phyloP scores from a whole-genome alignment of 495 filamentous ascomycete species.

The Massariosphaeria phaeospora region DNA sequence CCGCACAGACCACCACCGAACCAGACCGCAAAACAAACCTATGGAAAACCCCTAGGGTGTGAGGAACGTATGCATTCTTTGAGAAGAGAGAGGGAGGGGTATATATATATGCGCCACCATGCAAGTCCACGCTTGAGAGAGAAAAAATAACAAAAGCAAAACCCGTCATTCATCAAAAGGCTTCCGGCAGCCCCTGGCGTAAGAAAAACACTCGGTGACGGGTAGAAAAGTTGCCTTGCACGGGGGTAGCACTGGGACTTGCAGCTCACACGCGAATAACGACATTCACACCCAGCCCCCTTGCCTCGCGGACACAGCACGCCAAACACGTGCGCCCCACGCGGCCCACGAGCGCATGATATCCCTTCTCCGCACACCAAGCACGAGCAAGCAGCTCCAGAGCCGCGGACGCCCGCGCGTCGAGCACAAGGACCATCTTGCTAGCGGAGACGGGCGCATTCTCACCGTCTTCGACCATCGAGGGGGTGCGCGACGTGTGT shows the following conservation, averaged over 20 bases:
- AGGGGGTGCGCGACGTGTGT: not conserved
- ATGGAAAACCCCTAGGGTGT: too few species aligned
- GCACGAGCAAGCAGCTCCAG: slow-evolving; percentile 38
- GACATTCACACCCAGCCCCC: slow-evolving; percentile 32
- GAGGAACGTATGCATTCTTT: too few species aligned
- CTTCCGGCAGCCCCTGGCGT: too few species aligned
- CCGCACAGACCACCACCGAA: too few species aligned
- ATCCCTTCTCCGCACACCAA: slow-evolving; percentile 38
- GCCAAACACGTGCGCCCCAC: slow-evolving; percentile 38
- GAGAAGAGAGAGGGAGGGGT: too few species aligned
- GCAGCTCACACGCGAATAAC: slow-evolving; percentile 34
- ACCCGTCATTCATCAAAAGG: too few species aligned
- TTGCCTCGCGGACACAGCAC: slow-evolving; percentile 40
- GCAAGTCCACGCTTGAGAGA: too few species aligned
- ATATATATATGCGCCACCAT: too few species aligned
- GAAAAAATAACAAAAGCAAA: too few species aligned
- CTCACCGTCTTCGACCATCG: not conserved
- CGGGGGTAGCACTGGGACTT: not conserved
- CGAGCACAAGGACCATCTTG: slow-evolving; percentile 32
- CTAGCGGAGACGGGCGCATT: not conserved
- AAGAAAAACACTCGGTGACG: too few species aligned
- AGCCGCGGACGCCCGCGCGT: slow-evolving; percentile 33
- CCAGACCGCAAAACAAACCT: too few species aligned
- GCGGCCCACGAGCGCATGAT: slow-evolving; percentile 37
- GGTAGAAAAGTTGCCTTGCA: too few species aligned